Conservation (phyloP, 305 asterid species). For the Solanum hybrid region DNA sequence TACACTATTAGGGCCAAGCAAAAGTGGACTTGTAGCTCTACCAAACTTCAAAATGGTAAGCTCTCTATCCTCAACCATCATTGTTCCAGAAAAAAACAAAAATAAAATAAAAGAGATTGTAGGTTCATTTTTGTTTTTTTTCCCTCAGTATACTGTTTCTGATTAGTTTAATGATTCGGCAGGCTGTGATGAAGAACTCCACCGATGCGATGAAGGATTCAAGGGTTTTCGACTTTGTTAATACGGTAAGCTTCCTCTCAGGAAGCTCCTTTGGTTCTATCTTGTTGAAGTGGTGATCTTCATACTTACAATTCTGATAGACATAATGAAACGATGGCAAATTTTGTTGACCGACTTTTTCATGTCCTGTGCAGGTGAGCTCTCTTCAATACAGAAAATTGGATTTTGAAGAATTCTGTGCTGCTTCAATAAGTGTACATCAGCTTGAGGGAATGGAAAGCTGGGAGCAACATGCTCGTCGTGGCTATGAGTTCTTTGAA, state of each 20-base stretch:
- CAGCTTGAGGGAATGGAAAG: conserved; percentile 86
- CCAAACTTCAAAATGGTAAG: conserved; percentile 35
- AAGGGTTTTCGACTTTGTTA: conserved; percentile 69
- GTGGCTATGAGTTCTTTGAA: conserved; percentile 82
- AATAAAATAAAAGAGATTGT: neutral
- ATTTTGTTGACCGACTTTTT: neutral
- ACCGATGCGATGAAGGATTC: conserved; percentile 96
- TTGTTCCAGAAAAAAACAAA: neutral
- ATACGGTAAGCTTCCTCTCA: conserved; percentile 35
- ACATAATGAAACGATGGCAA: neutral
- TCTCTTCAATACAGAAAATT: conserved; percentile 70
- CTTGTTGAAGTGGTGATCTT: neutral
- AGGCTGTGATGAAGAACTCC: conserved; percentile 66
- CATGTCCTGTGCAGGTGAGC: conserved; percentile 40
- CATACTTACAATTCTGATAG: neutral
- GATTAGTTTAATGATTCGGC: neutral
- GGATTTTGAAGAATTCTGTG: conserved; percentile 89
- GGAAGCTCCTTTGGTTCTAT: neutral
- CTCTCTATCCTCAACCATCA: neutral
- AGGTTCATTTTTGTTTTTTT: neutral
- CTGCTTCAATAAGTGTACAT: conserved; percentile 76
- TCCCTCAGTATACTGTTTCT: neutral
- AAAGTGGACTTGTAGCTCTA: conserved; percentile 33
- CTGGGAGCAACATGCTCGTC: conserved; percentile 97
- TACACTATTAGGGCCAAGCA: conserved; percentile 37